These are phyloP conservation scores for Colletotrichum incanum DNA, from an alignment of 2,329 filamentous ascomycete species.

Conservation along the genomic window DNA sequence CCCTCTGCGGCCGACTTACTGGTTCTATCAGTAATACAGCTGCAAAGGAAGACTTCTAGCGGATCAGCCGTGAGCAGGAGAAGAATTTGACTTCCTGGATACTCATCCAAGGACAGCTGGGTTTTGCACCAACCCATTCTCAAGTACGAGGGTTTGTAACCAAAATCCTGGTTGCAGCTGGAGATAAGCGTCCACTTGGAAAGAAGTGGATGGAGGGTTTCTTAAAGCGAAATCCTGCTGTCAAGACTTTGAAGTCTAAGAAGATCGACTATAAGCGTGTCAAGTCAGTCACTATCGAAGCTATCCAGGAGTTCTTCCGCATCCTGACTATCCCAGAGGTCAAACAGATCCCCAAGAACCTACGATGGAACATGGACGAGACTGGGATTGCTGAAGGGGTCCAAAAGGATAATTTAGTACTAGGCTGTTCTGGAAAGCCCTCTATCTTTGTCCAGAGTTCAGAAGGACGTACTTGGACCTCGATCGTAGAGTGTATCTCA, in stretches of 20 bases:
- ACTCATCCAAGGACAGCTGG: neutral
- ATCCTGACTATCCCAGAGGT: neutral
- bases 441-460: slow-evolving; percentile 28
- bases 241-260: neutral
- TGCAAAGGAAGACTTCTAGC: slow-evolving; percentile 24
- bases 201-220: neutral
- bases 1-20: too few species aligned
- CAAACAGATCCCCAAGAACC: neutral
- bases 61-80: neutral
- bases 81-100: neutral
- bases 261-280: neutral
- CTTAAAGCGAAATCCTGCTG: accelerated
- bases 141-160: neutral
- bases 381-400: slow-evolving; percentile 29
- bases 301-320: neutral
- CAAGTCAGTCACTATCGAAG: neutral
- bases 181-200: neutral
- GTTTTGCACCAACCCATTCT: neutral
- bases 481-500: slow-evolving; percentile 44
- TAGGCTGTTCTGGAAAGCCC: slow-evolving; percentile 15
- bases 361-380: slow-evolving; percentile 33
- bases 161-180: accelerated
- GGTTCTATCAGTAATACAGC: too few species aligned
- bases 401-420: slow-evolving; percentile 26
- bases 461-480: slow-evolving; percentile 40